A percentile compares a stretch with the other conserved stretches of the same genome.
Conservation (phyloP, 1,284 basidiomycete species). For the Cystobasidium sp. region DNA sequence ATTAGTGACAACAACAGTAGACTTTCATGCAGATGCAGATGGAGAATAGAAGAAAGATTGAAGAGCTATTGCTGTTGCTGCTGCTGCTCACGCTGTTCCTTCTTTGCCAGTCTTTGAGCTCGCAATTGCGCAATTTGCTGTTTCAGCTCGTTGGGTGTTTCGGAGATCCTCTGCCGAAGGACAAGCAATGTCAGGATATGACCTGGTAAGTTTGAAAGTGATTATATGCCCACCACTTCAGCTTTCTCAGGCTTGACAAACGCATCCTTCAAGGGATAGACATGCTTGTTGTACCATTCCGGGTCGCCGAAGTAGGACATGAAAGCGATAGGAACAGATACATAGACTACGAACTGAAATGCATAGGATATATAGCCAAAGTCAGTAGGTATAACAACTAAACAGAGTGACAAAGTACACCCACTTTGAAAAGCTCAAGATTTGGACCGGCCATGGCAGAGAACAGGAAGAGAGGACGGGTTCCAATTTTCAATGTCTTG, state of each 20-base stretch:
- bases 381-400: neutral
- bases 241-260: constrained; percentile 41
- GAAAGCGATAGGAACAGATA: constrained; percentile 41
- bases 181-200: neutral
- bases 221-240: constrained; percentile 11
- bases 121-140: constrained; percentile 25
- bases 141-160: constrained; percentile 23
- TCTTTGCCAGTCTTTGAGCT: constrained; percentile 18
- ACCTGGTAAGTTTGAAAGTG: neutral
- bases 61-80: neutral
- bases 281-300: constrained; percentile 38
- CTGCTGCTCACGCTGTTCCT: constrained; percentile 30
- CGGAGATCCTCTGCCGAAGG: constrained; percentile 16
- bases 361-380: neutral
- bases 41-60: neutral
- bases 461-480: neutral
- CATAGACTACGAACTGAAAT: constrained; percentile 31
- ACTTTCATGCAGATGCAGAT: too few relatives aligned
- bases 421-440: constrained; percentile 31
- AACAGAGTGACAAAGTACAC: neutral
- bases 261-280: constrained; percentile 40
- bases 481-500: constrained; percentile 1
- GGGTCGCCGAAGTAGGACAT: constrained; percentile 44
- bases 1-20: neutral
- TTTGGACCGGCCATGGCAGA: constrained; percentile 36